Evolutionary conservation across 169 alveolate species (phyloP).

Genomic region (Plasmodium yoelii): DNA sequence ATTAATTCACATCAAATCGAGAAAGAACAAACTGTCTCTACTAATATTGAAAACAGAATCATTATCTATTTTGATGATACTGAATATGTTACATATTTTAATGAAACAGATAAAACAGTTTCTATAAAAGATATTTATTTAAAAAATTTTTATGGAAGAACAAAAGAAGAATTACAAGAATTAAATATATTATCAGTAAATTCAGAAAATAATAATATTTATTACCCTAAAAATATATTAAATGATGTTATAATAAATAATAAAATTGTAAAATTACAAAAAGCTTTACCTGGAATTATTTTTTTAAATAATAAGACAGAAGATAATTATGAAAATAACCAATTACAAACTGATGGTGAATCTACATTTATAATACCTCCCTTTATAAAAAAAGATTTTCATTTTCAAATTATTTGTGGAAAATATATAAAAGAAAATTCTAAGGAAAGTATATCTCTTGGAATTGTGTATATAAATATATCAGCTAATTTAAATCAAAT

Average conservation of each 20-base stretch:
- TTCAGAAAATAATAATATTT: conserved; percentile 37
- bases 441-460: conserved; percentile 37
- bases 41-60: conserved; percentile 1
- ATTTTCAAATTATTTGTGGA: conserved; percentile 51
- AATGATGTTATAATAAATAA: conserved; percentile 24
- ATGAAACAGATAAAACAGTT: conserved; percentile 20
- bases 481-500: conserved; percentile 31
- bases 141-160: conserved; percentile 6
- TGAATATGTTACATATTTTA: conserved; percentile 18
- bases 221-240: conserved; percentile 39
- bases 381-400: conserved; percentile 32
- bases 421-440: conserved; percentile 22
- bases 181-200: conserved; percentile 19
- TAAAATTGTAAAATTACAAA: conserved; percentile 18
- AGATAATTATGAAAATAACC: conserved; percentile 7
- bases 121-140: conserved; percentile 45
- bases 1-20: background rate
- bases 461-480: conserved; percentile 21
- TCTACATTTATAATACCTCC: conserved; percentile 49
- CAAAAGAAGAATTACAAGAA: conserved; percentile 10
- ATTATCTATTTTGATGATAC: conserved; percentile 12
- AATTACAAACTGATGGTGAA: conserved; percentile 31
- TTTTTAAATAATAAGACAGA: conserved; percentile 2
- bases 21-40: background rate
- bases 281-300: conserved; percentile 27